phyloP scores from a whole-genome alignment of 1,284 basidiomycete genomes.

The Ganoderma multipileum region DNA sequence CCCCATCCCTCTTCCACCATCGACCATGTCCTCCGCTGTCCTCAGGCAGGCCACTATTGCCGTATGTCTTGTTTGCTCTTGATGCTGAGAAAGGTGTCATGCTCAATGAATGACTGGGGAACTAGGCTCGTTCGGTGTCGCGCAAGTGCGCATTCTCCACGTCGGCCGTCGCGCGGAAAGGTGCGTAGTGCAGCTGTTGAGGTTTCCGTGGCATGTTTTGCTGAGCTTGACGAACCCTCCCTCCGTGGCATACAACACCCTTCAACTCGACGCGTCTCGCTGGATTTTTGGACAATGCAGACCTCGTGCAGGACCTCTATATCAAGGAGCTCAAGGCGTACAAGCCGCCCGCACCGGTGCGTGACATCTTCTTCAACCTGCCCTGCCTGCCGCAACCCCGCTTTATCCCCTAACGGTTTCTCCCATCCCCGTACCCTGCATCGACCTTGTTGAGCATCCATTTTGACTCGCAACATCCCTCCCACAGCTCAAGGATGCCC shows the following conservation, averaged over 20 bases:
- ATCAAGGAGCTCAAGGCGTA: constrained; percentile 90
- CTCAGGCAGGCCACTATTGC: constrained; percentile 62
- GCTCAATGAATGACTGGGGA: constrained; percentile 39
- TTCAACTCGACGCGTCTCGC: background rate
- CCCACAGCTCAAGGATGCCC: constrained; percentile 80
- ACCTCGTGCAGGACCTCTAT: constrained; percentile 94
- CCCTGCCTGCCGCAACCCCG: constrained; percentile 5
- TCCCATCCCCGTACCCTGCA: background rate
- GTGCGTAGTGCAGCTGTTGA: constrained; percentile 49
- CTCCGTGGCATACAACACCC: background rate
- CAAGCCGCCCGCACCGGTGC: constrained; percentile 70
- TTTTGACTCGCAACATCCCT: background rate
- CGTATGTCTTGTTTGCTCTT: constrained; percentile 44
- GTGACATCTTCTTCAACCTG: constrained; percentile 36
- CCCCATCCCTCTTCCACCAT: constrained; percentile 43
- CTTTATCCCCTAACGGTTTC: background rate
- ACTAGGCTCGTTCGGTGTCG: constrained; percentile 46
- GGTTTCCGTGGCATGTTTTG: constrained; percentile 13
- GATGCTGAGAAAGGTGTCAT: background rate
- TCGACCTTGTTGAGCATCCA: background rate
- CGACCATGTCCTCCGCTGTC: constrained; percentile 62
- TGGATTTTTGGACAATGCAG: constrained; percentile 47
- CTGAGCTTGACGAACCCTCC: background rate
- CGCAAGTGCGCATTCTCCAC: constrained; percentile 66
- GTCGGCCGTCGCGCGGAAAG: constrained; percentile 72